Base-by-base conservation (phyloP, 2,329 filamentous ascomycete genomes). In the Polytolypa hystricis region DNA sequence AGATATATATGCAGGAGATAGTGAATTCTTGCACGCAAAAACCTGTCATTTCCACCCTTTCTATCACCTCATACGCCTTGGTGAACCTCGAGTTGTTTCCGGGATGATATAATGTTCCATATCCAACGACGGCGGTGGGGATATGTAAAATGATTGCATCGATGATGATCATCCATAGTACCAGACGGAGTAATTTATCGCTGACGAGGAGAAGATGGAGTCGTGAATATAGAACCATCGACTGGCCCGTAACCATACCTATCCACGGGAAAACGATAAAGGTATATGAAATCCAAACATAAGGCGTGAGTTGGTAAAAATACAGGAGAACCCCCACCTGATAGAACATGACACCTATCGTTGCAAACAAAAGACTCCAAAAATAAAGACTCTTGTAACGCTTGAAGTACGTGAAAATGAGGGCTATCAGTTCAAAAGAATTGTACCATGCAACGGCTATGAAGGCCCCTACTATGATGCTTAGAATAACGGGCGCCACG, bases 11-110 rank as follows among this genome's bases (percentile, higher is more conserved):
- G 14, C 16, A 57, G 1, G 70, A 73, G 33, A 75, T 63, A 42
- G 72, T 58, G 34, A 68, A 60, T 40, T 75, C 72, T 45, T 75
- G 72, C 9, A 73, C 37, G 45, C 68, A 73, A 47, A 75, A 75
- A 5, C 70, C 58, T 4, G 67, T 69, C 49, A 74, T 67, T 47
- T 75, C 70, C 12, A 74, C 61, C 49, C 70, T 69, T 44, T 75
- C 72, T 56, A 70, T 64, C 21, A 65, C 47, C 29, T 62, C 60
- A 47, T 66, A 67, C 5, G 56, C 61, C 3, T 38, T 39, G 12
- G 54, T 50, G 40, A 56, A 65, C 9, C 40, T 35, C 23, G 38
- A 12, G 4, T 37, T 39, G 10, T 43, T 29, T 12, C 10, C 10
- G 7, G 30, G 35, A 8, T 45, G 34, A 15, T 36, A 17, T 10